Base-by-base conservation (phyloP, 2,329 filamentous ascomycete genomes). In the Ascochyta lentis region DNA sequence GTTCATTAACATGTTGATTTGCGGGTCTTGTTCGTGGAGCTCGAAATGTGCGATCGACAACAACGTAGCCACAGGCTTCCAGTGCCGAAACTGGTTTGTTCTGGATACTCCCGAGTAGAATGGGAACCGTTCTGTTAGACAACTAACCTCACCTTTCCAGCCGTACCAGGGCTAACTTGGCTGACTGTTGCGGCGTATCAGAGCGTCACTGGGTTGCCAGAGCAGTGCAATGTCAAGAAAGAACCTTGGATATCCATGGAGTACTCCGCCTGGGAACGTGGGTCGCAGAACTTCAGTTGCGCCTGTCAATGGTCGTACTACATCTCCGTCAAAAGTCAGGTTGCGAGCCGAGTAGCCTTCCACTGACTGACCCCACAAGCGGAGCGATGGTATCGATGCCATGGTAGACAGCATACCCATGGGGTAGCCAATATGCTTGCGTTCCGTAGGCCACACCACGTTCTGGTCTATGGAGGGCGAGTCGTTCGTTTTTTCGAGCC, bases 121-220 rank as follows among this genome's bases (percentile, higher is more conserved):
- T 2, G 37, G 45, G 5, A 23, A 12, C 37, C 45, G 34, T 19
- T n/a, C 16, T 15, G 16, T n/a, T 6, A 23, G 27, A 24, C 45
- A 49, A 2, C 26, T 12, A 2, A 45, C 15, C 4, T 10, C 16
- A 9, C 49, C 40, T 24, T 35, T 34, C 49, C 41, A 52, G 1
- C 42, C 49, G 12, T 19, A 39, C 41, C 35, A 46, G 0, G 49
- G 41, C 49, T 41, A 51, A 12, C 49, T 51, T 5, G 49, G 49
- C 19, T 51, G 49, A 7, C 15, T 19, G 7, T 4, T 3, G 12
- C 41, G 19, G 2, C 33, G 34, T 2, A 15, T 9, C 19, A 26
- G 1, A 12, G 4, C 12, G 13, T 13, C 10, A 5, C 13, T 12
- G 15, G 48, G 41, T 13, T 34, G 49, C 49, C 41, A 52, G 0